Conservation (phyloP, 2,329 filamentous ascomycete genomes). For the Tolypocladium album region DNA sequence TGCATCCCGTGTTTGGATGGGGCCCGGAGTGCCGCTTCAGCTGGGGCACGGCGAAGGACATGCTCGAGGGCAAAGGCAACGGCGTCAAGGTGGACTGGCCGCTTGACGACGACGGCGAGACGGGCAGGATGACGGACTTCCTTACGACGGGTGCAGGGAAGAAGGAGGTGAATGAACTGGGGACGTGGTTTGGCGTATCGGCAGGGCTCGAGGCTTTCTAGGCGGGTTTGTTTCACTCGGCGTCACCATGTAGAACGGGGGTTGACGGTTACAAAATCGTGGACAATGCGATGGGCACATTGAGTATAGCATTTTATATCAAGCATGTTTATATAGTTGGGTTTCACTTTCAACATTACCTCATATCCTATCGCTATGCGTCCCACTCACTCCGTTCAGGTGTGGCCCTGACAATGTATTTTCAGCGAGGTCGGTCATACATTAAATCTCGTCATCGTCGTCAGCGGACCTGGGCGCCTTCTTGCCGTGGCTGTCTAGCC, state of each 20-base stretch:
- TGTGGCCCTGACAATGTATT: not conserved
- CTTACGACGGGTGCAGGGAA: constrained; percentile 38
- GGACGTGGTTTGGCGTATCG: constrained; percentile 73
- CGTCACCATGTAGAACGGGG: not conserved
- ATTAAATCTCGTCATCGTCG: constrained; percentile 46
- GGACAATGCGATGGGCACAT: not conserved
- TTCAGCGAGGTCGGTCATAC: not conserved
- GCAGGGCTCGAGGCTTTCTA: constrained; percentile 62
- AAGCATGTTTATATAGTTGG: not conserved
- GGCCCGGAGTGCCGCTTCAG: constrained; percentile 87
- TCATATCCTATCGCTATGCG: constrained; percentile 8
- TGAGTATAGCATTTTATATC: not conserved
- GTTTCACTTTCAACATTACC: constrained; percentile 4
- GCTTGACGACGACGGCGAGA: constrained; percentile 56
- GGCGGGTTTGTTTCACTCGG: not conserved
- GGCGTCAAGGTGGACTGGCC: constrained; percentile 79
- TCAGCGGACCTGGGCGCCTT: constrained; percentile 35
- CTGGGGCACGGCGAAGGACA: constrained; percentile 90
- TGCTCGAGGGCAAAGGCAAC: constrained; percentile 66
- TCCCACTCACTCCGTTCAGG: not conserved
- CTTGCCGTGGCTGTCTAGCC: constrained; percentile 49
- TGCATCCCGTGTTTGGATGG: constrained; percentile 95
- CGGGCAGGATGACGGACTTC: constrained; percentile 65
- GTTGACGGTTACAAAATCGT: not conserved
- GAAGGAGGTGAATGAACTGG: constrained; percentile 52